Evolutionary conservation across 2,329 filamentous ascomycete genomes (phyloP).

Genomic region (Colletotrichum caudatum): DNA sequence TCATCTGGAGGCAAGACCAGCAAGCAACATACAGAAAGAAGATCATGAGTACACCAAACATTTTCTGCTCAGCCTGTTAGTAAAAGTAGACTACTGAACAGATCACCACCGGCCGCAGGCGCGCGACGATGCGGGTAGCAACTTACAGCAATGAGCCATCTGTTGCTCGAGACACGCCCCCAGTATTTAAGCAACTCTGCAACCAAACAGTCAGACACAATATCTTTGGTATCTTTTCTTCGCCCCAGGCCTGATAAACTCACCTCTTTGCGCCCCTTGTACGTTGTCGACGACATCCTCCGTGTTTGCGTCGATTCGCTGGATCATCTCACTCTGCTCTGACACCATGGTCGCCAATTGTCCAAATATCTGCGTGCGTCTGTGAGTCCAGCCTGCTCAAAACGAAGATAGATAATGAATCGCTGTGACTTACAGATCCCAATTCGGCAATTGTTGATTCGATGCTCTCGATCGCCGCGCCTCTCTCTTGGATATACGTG

Average conservation of each 20-base stretch:
- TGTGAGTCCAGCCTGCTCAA: slow-evolving; percentile 47
- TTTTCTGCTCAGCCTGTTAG: slow-evolving; percentile 54
- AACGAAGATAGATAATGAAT: slow-evolving; percentile 29
- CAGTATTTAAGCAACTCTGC: slow-evolving; percentile 94
- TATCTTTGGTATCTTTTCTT: background rate
- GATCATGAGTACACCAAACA: slow-evolving; percentile 93
- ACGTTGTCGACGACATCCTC: slow-evolving; percentile 99
- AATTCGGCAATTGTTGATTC: slow-evolving; percentile 95
- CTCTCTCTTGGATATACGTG: slow-evolving; percentile 90
- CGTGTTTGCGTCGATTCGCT: slow-evolving; percentile 96
- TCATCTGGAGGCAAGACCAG: slow-evolving; percentile 39
- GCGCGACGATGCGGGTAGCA: background rate
- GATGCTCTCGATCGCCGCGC: slow-evolving; percentile 96
- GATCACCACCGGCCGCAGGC: background rate
- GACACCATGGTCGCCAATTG: slow-evolving; percentile 97
- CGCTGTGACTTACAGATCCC: slow-evolving; percentile 60
- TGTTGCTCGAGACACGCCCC: slow-evolving; percentile 91
- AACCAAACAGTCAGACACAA: slow-evolving; percentile 8
- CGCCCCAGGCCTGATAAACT: background rate
- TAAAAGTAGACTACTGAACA: background rate
- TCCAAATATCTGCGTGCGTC: slow-evolving; percentile 75
- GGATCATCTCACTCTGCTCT: slow-evolving; percentile 97
- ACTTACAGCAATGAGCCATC: slow-evolving; percentile 83
- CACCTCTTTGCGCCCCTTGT: slow-evolving; percentile 84
- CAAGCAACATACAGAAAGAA: slow-evolving; percentile 74